These are phyloP conservation scores for Fomitopsis pulvina DNA, from an alignment of 768 basidiomycete genomes.

Conservation along the genomic window DNA sequence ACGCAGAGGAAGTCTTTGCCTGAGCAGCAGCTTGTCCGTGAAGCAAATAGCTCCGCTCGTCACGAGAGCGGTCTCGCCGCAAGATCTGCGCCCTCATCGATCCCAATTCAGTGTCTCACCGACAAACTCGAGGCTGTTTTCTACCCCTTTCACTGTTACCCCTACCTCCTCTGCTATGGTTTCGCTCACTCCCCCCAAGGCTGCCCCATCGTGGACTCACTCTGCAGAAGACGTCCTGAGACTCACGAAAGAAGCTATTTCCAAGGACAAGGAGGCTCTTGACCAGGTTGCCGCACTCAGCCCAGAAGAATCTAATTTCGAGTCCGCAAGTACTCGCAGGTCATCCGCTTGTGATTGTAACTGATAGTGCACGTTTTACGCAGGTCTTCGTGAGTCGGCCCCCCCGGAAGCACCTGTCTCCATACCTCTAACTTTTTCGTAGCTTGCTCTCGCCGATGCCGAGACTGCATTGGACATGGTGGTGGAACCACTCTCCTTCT, in stretches of 20 bases:
- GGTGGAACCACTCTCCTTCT: conserved; percentile 64
- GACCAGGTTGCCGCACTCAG: conserved; percentile 57
- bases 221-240: conserved; percentile 50
- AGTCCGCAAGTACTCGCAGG: conserved; percentile 38
- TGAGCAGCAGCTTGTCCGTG: background rate
- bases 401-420: conserved; percentile 8
- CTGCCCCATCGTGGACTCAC: conserved; percentile 62
- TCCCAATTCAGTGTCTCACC: background rate
- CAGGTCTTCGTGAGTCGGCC: conserved; percentile 68
- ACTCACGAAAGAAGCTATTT: conserved; percentile 54
- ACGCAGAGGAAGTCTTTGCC: background rate
- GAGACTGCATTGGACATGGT: conserved; percentile 47
- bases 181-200: conserved; percentile 56
- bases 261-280: conserved; percentile 42
- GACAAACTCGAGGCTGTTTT: background rate
- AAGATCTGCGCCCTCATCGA: background rate
- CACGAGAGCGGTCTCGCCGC: conserved; percentile 1
- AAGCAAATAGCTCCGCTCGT: background rate
- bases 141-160: background rate
- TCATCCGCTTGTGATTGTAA: background rate
- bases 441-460: conserved; percentile 55
- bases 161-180: conserved; percentile 27
- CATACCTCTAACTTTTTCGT: conserved; percentile 6
- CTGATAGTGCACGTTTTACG: conserved; percentile 4
- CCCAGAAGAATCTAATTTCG: conserved; percentile 53